Base-by-base conservation (phyloP, 495 filamentous ascomycete species). In the Staphylotrichum longicolle region DNA sequence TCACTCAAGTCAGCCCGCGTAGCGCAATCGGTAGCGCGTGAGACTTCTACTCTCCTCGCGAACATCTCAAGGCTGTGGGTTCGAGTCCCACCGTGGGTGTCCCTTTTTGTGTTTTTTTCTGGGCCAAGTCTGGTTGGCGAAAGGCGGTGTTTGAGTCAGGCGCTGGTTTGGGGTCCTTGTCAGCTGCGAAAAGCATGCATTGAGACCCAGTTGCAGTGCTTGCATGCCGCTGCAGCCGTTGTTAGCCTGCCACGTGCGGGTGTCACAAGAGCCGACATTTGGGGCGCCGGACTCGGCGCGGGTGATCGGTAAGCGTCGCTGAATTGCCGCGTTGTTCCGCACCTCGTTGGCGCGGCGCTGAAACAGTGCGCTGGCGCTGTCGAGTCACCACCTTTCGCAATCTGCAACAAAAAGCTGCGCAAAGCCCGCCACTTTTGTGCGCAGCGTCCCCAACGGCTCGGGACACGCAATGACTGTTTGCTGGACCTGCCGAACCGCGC, bases 401-500 rank as follows among this genome's bases (percentile, higher is more conserved):
- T 4, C 4, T 40, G n/a, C 20, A 15, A 39, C 37, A 27, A 27
- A 27, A 27, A 27, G 20, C 20, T 27, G 20, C 20, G 20, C 20
- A 27, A 15, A 33, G 10, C 20, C n/a, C 45, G 15, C 49, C 10
- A 9, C 30, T 6, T 6, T n/a, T 37, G 10, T 27, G 41, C 9
- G 7, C 30, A 33, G 15, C 7, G 6, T 45, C 12, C 47, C 14
- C 15, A 39, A 32, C 15, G 33, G 37, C 34, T 59, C 47, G 11
- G 35, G 27, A 8, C 27, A 54, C 27, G 14, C 1, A 8, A 71
- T 71, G 69, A 54, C 67, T 10, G 49, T 53, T 7, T 56, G 51
- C 35, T 61, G 50, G 9, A 39, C 62, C 2, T 66, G 60, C 45
- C 63, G 66, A 37, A 59, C 61, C 9, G 40, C 61, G 15, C 39